Evolutionary conservation across 768 basidiomycete genomes (phyloP), one percentile per base, ranked within the genome.

Genomic region (Neoboletus brunneissimus): DNA sequence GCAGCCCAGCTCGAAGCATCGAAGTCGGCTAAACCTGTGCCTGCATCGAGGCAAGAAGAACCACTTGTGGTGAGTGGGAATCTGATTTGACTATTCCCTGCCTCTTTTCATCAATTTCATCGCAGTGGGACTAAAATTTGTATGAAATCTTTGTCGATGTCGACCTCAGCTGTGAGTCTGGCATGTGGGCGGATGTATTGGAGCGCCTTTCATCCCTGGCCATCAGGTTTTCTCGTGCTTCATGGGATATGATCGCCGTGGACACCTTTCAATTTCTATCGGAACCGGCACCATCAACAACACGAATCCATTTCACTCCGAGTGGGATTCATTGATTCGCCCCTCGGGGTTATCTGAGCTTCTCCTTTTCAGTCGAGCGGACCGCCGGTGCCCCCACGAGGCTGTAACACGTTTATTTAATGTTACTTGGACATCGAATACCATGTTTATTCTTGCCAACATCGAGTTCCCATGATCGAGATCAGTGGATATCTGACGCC

Each of bases 21-120:
- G 51, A 79, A 73, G 67, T 47, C 68, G 52, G 65, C 67, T 29
- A 72, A 69, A 61, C 66, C 63, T 60, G 68, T 67, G 43, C 73
- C 79, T 58, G 70, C 76, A 64, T 64, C 71, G 61, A 70, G 69
- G 59, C 70, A 73, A 63, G 73, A 77, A 63, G 76, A 73, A 50
- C 63, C 57, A 50, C 71, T 79, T 61, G 76, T 81, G 76, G 79
- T 80, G 62, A 67, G 79, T 71, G 56, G 65, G 61, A 58, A 56
- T 34, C 65, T 56, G 57, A 54, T 50, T 60, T 49, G 55, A 56
- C 49, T 18, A 53, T 41, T 40, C 51, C 57, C 55, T 60, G 52
- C 60, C 62, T 58, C 61, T 67, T 68, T 70, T 73, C 65, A 65
- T 63, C 59, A 52, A 59, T 62, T 62, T 66, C 58, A 62, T 58